phyloP scores from a whole-genome alignment of 257 asterid genomes.

The Primulina tabacum region DNA sequence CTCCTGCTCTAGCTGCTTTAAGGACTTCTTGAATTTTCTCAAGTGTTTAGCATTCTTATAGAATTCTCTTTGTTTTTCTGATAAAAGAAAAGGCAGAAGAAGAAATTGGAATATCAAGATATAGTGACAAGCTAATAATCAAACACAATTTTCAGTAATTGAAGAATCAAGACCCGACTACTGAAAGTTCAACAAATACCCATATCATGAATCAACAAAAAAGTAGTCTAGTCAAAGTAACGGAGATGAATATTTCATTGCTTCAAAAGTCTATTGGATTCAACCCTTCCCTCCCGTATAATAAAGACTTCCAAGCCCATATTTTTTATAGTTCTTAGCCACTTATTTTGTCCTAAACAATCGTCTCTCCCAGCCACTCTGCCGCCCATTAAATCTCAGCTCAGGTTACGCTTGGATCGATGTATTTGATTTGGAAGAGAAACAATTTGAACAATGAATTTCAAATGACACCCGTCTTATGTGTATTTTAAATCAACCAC shows the following conservation, averaged over 20 bases:
- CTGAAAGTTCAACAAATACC: background rate
- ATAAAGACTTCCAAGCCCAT: background rate
- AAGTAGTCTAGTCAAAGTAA: background rate
- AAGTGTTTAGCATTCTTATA: constrained; percentile 78
- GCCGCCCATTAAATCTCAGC: background rate
- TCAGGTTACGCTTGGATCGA: no score
- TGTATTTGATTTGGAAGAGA: no score
- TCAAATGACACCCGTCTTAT: no score
- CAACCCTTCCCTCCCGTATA: background rate
- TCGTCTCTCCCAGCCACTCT: background rate
- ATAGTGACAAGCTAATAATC: background rate
- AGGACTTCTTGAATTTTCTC: constrained; percentile 55
- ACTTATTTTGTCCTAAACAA: background rate
- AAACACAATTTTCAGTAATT: background rate
- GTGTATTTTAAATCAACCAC: no score
- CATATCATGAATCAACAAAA: background rate
- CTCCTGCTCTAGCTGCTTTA: constrained; percentile 47
- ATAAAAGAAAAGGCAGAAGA: constrained; percentile 4
- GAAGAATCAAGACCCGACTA: constrained; percentile 6
- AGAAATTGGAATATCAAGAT: constrained; percentile 12
- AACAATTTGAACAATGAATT: no score
- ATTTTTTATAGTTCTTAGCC: background rate
- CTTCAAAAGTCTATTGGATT: background rate
- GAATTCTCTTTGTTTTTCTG: constrained; percentile 92
- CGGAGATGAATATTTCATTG: background rate